Evolutionary conservation across 306 rosid genomes (phyloP), one percentile per base, ranked within the genome.

Genomic region (Urtica urens): DNA sequence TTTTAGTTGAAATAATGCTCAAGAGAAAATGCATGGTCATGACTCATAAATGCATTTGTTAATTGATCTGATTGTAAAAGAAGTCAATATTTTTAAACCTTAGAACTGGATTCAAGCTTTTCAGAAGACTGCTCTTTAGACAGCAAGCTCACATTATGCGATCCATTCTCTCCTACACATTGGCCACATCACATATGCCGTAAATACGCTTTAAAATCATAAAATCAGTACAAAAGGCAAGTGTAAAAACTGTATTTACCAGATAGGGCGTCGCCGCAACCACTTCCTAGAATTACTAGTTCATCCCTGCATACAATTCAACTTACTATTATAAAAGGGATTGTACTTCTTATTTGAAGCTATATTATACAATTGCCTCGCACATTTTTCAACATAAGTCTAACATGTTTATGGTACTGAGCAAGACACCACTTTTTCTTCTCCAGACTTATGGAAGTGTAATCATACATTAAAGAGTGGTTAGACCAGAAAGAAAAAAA

Each of bases 111-210:
- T 43, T 47, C 55, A 4, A 33, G 56, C 44, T 38, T 8, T 38
- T 62, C 61, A 24, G 71, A 77, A 61, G 46, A 72, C 60, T 75
- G 68, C 35, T 78, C 81, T 51, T 40, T 70, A 28, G 37, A 60
- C 49, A 57, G 74, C 56, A 70, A 22, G 7, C 30, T n/a, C 4
- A 15, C 38, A 33, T 43, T 68, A 67, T 76, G 79, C 38, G 77
- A 70, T 12, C 62, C 40, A 60, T 69, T 77, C 62, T 73, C 84
- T 51, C 46, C 75, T 73, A 57, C 49, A 22, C 14, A 52, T 33
- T 18, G 31, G 0, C 41, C 18, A 39, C 20, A 38, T 24, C 5
- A 49, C n/a, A n/a, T n/a, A n/a, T n/a, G n/a, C n/a, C n/a, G n/a
- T n/a, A n/a, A n/a, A n/a, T n/a, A n/a, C n/a, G n/a, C n/a, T 2